Evolutionary conservation across 208 protist genomes (phyloP), one percentile per base, ranked within the genome.

Genomic region (Borovskyia barvae): DNA sequence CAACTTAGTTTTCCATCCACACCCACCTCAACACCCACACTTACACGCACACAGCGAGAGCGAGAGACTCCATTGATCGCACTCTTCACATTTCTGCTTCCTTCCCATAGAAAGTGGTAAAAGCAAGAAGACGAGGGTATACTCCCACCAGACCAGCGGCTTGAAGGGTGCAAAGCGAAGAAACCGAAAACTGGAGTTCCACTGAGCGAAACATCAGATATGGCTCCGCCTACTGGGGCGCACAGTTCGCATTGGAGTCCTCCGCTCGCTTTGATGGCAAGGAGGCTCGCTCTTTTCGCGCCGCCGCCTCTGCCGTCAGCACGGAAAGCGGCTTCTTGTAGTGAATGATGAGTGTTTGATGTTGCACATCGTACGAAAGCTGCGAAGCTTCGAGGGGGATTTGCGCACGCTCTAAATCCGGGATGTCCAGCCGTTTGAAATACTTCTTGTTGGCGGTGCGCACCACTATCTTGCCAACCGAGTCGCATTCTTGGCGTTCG

Each of bases 391-490:
- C 84, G 9, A 97, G 74, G 25, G 64, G 72, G 22, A 97, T 66
- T 0, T 59, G 19, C 1, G 69, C 63, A 5, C 90, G 80, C 41
- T 79, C 56, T 52, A 98, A 69, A 30, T 94, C 92, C n/a, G 78
- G 76, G 25, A 98, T 92, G 26, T 47, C 56, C 30, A 98, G 60
- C 15, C 87, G 63, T 75, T 97, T 97, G 55, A 93, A 98, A 48
- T 97, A 98, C 72, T 98, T 98, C 50, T 95, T 97, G 77, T 98
- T 98, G n/a, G 67, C 80, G 9, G 96, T 98, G 19, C 93, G 85
- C 36, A 98, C 85, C 1, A 98, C 90, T 49, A 98, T 88, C 69
- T 92, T 80, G 12, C 84, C 85, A 1, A 90, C 51, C 22, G 65
- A 35, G 36, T 86, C 66, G 5, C 52, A 40, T 6, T 70, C 56